Evolutionary conservation across 2,329 filamentous ascomycete genomes (phyloP).

Genomic region (Colletotrichum orchidophilum): DNA sequence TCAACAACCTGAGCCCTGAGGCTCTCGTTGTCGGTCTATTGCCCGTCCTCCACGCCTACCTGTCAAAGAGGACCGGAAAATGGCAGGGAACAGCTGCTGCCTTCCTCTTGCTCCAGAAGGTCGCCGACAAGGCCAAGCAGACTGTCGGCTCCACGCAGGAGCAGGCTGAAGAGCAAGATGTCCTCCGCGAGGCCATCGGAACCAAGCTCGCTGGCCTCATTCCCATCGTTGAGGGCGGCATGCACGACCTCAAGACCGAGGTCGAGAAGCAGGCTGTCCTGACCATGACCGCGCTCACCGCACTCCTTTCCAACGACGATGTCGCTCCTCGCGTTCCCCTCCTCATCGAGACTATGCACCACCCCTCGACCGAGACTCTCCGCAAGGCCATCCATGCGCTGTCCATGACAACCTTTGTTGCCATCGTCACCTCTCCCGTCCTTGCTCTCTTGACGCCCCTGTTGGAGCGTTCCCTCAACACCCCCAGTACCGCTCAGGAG

Average conservation of each 20-base stretch:
- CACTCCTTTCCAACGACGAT: conserved; percentile 94
- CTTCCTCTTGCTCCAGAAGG: conserved; percentile 84
- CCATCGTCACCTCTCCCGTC: conserved; percentile 93
- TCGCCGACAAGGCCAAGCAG: conserved; percentile 94
- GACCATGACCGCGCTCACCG: conserved; percentile 91
- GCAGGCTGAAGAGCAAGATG: conserved; percentile 86
- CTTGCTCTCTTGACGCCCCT: conserved; percentile 94
- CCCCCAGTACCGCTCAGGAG: conserved; percentile 89
- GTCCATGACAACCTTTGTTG: conserved; percentile 98
- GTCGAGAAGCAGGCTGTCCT: conserved; percentile 88
- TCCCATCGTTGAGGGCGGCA: conserved; percentile 88
- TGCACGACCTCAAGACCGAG: conserved; percentile 96
- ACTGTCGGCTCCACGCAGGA: conserved; percentile 81
- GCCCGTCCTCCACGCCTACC: conserved; percentile 78
- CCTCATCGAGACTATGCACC: conserved; percentile 93
- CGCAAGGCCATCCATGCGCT: conserved; percentile 97
- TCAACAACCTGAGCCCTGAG: conserved; percentile 81
- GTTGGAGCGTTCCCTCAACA: conserved; percentile 93
- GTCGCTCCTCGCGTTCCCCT: conserved; percentile 92
- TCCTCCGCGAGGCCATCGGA: conserved; percentile 91
- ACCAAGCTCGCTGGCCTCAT: conserved; percentile 87
- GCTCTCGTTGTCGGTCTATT: conserved; percentile 84
- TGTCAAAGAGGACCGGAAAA: conserved; percentile 87
- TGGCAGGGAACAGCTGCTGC: conserved; percentile 97
- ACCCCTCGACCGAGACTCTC: conserved; percentile 86